phyloP scores from a whole-genome alignment of 2,329 filamentous ascomycete genomes.

The Aspergillus fijiensis region DNA sequence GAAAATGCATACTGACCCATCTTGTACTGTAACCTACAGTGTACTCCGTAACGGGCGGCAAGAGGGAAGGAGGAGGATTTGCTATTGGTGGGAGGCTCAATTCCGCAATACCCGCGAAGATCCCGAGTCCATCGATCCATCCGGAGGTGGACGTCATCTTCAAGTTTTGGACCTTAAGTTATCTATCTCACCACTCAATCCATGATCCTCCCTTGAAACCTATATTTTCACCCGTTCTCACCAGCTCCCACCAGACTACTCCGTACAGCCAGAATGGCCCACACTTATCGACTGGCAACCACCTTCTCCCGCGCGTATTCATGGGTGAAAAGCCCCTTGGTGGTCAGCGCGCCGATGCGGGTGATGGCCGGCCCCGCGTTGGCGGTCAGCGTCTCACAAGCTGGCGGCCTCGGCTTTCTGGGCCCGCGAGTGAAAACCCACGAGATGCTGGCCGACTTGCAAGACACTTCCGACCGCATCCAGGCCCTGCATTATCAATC shows the following conservation, averaged over 20 bases:
- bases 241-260: too few relatives aligned
- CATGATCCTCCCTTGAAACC: background rate
- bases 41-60: too few relatives aligned
- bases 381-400: conserved; percentile 60
- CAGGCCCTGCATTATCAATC: conserved; percentile 8
- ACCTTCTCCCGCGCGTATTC: conserved; percentile 47
- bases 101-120: too few relatives aligned
- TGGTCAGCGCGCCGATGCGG: conserved; percentile 69
- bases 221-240: too few relatives aligned
- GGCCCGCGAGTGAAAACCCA: conserved; percentile 54
- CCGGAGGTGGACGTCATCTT: too few relatives aligned
- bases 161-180: too few relatives aligned
- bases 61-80: too few relatives aligned
- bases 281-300: background rate
- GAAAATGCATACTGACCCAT: too few relatives aligned
- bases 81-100: too few relatives aligned
- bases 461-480: conserved; percentile 30
- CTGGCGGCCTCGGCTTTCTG: conserved; percentile 58
- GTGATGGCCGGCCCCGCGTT: conserved; percentile 59
- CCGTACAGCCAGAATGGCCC: background rate
- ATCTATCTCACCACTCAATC: background rate
- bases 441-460: conserved; percentile 33
- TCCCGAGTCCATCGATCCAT: too few relatives aligned
- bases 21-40: too few relatives aligned
- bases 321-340: conserved; percentile 60